Percentiles rank a stretch among this genome's conserved stretches.
phyloP scores from a whole-genome alignment of 2,329 filamentous ascomycete species.

The Diplodia scrobiculata region DNA sequence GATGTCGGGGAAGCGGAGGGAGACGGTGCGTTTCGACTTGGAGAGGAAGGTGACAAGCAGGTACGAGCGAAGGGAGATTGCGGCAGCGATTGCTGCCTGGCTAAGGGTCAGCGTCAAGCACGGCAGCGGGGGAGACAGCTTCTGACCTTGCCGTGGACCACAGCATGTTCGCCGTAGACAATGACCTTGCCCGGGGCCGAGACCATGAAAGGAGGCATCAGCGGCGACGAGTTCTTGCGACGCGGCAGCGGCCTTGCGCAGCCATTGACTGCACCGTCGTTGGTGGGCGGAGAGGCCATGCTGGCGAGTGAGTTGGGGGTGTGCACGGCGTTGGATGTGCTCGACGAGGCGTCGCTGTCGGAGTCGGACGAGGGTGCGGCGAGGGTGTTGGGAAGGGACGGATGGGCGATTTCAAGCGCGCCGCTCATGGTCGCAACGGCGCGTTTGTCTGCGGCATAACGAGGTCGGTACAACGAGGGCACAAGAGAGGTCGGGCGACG shows the following conservation, averaged over 20 bases:
- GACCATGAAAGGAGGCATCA: slow-evolving; percentile 92
- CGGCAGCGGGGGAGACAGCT: background rate
- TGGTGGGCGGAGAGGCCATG: slow-evolving; percentile 19
- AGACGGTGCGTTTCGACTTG: slow-evolving; percentile 86
- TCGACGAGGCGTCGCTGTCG: slow-evolving; percentile 25
- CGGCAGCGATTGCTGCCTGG: slow-evolving; percentile 86
- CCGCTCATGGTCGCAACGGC: slow-evolving; percentile 20
- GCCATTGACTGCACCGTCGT: slow-evolving; percentile 19
- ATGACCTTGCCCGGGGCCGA: slow-evolving; percentile 98
- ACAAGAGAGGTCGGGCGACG: background rate
- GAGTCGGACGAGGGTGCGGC: slow-evolving; percentile 2
- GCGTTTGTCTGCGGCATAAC: background rate
- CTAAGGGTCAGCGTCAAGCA: slow-evolving; percentile 32
- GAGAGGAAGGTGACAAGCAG: slow-evolving; percentile 92
- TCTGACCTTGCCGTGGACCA: slow-evolving; percentile 89
- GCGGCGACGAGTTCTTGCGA: slow-evolving; percentile 53
- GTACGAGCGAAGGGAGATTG: slow-evolving; percentile 93
- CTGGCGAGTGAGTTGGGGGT: slow-evolving; percentile 16
- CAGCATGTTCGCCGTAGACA: slow-evolving; percentile 94
- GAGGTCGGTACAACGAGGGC: background rate
- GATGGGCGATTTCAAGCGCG: slow-evolving; percentile 15
- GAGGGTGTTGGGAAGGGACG: slow-evolving; percentile 15
- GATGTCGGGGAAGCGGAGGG: slow-evolving; percentile 88
- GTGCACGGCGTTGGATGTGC: slow-evolving; percentile 2
- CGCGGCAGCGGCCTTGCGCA: slow-evolving; percentile 3